These are phyloP conservation scores for Rhododendron henanense DNA, from an alignment of 148 eudicot genomes.

Conservation along the genomic window DNA sequence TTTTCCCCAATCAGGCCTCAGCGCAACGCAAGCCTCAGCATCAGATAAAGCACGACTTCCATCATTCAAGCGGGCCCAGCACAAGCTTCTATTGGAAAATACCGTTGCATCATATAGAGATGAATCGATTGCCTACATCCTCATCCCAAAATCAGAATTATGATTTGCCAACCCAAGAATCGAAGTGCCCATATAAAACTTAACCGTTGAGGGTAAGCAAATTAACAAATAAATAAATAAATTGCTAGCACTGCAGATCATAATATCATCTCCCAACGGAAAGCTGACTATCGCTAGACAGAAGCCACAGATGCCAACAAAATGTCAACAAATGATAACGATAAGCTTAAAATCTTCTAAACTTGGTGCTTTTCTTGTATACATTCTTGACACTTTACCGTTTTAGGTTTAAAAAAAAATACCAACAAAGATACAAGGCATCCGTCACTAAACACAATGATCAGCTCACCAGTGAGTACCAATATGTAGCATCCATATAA, in stretches of 20 bases:
- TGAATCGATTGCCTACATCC: conserved; percentile 12
- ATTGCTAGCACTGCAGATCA: neutral
- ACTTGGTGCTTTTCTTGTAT: neutral
- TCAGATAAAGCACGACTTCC: conserved; percentile 17
- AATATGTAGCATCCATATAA: conserved; percentile 17
- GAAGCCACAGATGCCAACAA: neutral
- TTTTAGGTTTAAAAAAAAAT: neutral
- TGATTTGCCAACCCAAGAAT: neutral
- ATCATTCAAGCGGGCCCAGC: conserved; percentile 17
- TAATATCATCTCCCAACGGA: neutral
- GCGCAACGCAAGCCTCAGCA: conserved; percentile 24
- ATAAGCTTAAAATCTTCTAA: neutral
- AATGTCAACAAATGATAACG: neutral
- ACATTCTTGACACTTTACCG: neutral
- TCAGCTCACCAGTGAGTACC: conserved; percentile 20
- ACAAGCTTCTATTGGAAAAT: conserved; percentile 23
- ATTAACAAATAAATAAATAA: neutral
- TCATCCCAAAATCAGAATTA: neutral
- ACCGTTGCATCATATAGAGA: conserved; percentile 12
- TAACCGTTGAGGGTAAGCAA: too few species aligned
- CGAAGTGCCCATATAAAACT: neutral
- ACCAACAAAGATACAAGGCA: neutral
- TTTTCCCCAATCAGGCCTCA: conserved; percentile 28
- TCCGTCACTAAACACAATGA: neutral
- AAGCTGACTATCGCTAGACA: neutral